Base-by-base conservation (phyloP, 768 basidiomycete species). In the Hericium rajendrae region DNA sequence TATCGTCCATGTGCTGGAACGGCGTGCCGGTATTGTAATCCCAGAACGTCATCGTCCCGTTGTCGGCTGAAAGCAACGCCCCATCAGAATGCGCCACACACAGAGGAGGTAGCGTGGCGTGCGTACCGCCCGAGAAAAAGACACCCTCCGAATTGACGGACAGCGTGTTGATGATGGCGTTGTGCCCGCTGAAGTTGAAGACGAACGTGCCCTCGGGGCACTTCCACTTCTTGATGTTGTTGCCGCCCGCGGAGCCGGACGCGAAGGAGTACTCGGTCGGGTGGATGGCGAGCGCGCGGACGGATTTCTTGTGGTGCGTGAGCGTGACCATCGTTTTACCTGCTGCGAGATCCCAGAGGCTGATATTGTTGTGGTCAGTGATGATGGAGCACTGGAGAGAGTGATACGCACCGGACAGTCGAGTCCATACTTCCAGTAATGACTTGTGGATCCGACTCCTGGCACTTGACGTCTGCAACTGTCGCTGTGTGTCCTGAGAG, bases 211-310 rank as follows among this genome's bases (percentile, higher is more conserved):
- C 97, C 61, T 97, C 92, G 5, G 97, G 97, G 65, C 93, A 97
- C 66, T 95, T 97, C 95, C 95, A 99, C 70, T 98, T 98, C 69
- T 99, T 99, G 75, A 99, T 97, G 71, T 98, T 98, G 76, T 97
- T 97, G 0, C 94, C 97, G n/a, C 97, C 97, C 0, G 95, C 90
- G 24, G 91, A 94, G 51, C 90, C 97, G 3, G 87, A 88, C 2
- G 94, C 97, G 67, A 99, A 99, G 37, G 88, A 89, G 75, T 94
- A 98, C 66, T 98, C 97, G 4, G 91, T 92, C 1, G 95, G 95
- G 68, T 97, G 94, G 56, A 99, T 85, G 4, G 95, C 89, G 51
- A 99, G 78, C 0, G 95, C 84, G 57, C 97, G 85, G 2, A 99
- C 93, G 13, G 90, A 92, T 71, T 99, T 99, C 73, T 98, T 98